phyloP scores from a whole-genome alignment of 345 rosid species.

The Eucalyptus guilfoylei region DNA sequence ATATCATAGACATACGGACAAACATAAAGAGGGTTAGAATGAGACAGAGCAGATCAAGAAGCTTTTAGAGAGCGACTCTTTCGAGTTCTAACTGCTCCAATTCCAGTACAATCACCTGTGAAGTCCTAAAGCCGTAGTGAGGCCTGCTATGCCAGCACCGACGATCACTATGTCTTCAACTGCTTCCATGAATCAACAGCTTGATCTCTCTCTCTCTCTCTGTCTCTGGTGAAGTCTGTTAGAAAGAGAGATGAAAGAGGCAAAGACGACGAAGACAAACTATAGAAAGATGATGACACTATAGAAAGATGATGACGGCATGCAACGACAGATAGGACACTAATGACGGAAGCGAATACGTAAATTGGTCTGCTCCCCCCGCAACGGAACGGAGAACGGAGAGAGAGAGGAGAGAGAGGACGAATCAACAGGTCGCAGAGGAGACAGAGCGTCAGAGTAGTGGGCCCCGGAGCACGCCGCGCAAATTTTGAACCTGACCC shows the following conservation, averaged over 20 bases:
- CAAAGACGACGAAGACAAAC: background rate
- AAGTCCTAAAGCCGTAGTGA: slow-evolving; percentile 50
- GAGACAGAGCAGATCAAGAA: background rate
- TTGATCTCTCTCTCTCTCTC: background rate
- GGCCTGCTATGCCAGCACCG: slow-evolving; percentile 66
- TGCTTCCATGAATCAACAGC: background rate
- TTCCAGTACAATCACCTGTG: slow-evolving; percentile 17
- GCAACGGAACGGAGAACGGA: too few relatives aligned
- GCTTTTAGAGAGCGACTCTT: background rate
- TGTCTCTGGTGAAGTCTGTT: background rate
- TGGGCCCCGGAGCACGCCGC: too few relatives aligned
- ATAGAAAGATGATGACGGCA: background rate
- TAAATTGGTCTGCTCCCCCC: background rate
- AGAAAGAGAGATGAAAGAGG: background rate
- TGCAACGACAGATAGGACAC: background rate
- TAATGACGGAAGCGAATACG: background rate
- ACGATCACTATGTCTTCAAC: slow-evolving; percentile 31
- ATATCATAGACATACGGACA: background rate
- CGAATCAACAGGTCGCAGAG: too few relatives aligned
- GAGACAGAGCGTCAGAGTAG: too few relatives aligned
- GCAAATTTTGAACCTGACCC: too few relatives aligned
- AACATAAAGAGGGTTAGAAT: background rate
- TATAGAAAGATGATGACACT: too few relatives aligned
- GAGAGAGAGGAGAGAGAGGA: too few relatives aligned
- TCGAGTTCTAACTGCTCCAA: background rate